phyloP scores from a whole-genome alignment of 495 filamentous ascomycete species.

The Trichoderma orchidacearum region DNA sequence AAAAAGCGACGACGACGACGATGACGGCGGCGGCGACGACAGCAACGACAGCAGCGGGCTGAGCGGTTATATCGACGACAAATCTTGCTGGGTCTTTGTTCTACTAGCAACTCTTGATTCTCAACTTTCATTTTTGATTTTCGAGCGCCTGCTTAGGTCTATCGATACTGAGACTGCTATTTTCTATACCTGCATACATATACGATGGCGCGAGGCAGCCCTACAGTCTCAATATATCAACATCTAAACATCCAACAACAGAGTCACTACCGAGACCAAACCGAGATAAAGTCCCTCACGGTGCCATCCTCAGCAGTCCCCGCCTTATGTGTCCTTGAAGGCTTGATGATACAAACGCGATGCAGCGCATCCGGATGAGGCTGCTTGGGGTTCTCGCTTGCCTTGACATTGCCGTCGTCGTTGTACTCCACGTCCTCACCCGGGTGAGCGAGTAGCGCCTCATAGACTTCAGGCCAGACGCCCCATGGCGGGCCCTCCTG shows the following conservation, averaged over 20 bases:
- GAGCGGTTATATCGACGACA: too few relatives aligned
- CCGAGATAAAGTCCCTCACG: constrained; percentile 46
- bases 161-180: too few relatives aligned
- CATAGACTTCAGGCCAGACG: constrained; percentile 46
- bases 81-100: too few relatives aligned
- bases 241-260: neutral
- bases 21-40: neutral
- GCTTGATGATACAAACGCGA: constrained; percentile 49
- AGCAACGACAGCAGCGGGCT: neutral
- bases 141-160: too few relatives aligned
- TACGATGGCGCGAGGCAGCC: too few relatives aligned
- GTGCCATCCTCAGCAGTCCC: constrained; percentile 31
- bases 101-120: too few relatives aligned
- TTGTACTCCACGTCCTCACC: constrained; percentile 52
- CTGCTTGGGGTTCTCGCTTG: constrained; percentile 21
- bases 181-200: neutral
- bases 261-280: constrained; percentile 20
- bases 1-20: constrained; percentile 11
- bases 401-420: constrained; percentile 39
- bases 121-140: too few relatives aligned
- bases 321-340: constrained; percentile 52
- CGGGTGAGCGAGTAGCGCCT: constrained; percentile 50
- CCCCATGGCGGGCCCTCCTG: constrained; percentile 59
- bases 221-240: neutral
- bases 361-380: constrained; percentile 34